phyloP scores from a whole-genome alignment of 2,329 filamentous ascomycete genomes.

The Trichoderma polysporum region DNA sequence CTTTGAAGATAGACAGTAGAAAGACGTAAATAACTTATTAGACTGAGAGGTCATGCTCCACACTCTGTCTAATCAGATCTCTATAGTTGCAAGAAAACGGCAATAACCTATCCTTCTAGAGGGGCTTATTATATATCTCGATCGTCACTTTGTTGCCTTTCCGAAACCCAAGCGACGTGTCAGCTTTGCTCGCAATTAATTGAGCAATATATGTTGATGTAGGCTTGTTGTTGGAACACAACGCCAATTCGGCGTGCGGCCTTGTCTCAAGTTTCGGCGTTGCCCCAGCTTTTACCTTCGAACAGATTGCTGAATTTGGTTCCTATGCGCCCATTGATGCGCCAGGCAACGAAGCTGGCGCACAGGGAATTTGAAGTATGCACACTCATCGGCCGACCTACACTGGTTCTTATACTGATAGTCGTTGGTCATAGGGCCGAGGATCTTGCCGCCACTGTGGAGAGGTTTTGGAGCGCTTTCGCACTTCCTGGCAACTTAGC shows the following conservation, averaged over 20 bases:
- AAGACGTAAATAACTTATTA: too few species aligned
- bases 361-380: conserved; percentile 26
- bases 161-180: conserved; percentile 25
- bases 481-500: conserved; percentile 15
- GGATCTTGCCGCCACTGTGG: not conserved
- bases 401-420: conserved; percentile 27
- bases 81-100: not conserved
- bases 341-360: conserved; percentile 27
- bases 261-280: conserved; percentile 27
- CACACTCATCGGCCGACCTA: conserved; percentile 23
- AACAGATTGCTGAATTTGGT: conserved; percentile 27
- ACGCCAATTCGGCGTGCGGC: conserved; percentile 21
- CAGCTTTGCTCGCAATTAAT: conserved; percentile 20
- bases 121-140: conserved; percentile 26
- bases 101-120: conserved; percentile 21
- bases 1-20: too few species aligned
- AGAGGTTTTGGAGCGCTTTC: conserved; percentile 1
- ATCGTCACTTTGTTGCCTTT: conserved; percentile 24
- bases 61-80: not conserved
- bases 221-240: conserved; percentile 22
- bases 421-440: conserved; percentile 23
- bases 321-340: conserved; percentile 25
- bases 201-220: conserved; percentile 23
- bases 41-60: too few species aligned
- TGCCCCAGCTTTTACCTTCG: conserved; percentile 26